These are phyloP conservation scores for Huntiella moniliformis DNA, from an alignment of 2,329 filamentous ascomycete species.

Conservation along the genomic window DNA sequence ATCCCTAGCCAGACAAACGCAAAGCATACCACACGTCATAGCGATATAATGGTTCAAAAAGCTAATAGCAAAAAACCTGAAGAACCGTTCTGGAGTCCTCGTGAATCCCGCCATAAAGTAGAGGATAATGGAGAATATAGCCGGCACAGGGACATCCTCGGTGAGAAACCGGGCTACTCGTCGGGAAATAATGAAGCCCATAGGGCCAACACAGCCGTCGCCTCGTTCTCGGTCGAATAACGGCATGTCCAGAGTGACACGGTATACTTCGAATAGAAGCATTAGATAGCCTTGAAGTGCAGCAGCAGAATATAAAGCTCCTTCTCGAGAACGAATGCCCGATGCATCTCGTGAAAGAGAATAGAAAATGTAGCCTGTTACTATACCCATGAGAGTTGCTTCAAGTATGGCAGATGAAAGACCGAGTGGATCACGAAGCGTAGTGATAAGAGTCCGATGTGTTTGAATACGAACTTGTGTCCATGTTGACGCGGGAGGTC, in stretches of 20 bases:
- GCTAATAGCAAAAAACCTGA: slow-evolving; percentile 51
- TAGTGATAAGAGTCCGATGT: slow-evolving; percentile 49
- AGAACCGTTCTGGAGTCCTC: slow-evolving; percentile 42
- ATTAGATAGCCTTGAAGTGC: slow-evolving; percentile 61
- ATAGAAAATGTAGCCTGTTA: slow-evolving; percentile 57
- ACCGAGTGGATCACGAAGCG: slow-evolving; percentile 58
- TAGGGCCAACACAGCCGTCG: slow-evolving; percentile 51
- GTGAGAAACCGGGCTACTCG: slow-evolving; percentile 48
- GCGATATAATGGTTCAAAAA: slow-evolving; percentile 56
- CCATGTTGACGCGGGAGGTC: slow-evolving; percentile 34
- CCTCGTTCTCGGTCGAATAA: slow-evolving; percentile 58
- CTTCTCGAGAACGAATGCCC: slow-evolving; percentile 56
- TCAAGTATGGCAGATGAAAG: slow-evolving; percentile 53
- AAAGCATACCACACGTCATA: slow-evolving; percentile 50
- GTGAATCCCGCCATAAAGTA: slow-evolving; percentile 68
- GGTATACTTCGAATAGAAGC: slow-evolving; percentile 57
- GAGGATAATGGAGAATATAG: slow-evolving; percentile 50
- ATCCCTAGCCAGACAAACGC: slow-evolving; percentile 43
- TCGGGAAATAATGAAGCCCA: slow-evolving; percentile 52
- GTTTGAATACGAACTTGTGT: slow-evolving; percentile 50
- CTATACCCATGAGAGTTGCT: slow-evolving; percentile 49
- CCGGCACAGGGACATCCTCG: slow-evolving; percentile 54
- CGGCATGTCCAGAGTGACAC: slow-evolving; percentile 54
- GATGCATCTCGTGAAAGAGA: slow-evolving; percentile 44
- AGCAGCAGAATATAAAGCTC: slow-evolving; percentile 51